Base-by-base conservation (phyloP, 257 asterid species). In the Plectranthus barbatus region DNA sequence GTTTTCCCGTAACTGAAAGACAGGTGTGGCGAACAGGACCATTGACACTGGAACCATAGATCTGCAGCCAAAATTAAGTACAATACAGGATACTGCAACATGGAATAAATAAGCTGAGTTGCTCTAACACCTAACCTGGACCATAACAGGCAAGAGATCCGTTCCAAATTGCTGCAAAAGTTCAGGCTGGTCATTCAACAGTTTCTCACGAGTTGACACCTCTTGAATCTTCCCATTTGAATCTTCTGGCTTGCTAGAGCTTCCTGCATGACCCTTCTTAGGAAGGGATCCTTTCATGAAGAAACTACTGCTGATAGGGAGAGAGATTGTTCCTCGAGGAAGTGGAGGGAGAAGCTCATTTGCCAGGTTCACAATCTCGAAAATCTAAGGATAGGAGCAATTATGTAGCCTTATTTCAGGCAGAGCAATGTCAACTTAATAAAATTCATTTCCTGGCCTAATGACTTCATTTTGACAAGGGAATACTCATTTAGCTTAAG, bases 1-100 rank as follows among this genome's bases (percentile, higher is more conserved):
- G 92, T 71, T 94, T 90, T 44, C 95, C 97, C n/a, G 90, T 90
- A 55, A 82, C 97, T 14, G 97, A 87, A 66, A 94, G 95, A 70
- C 99, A 94, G 81, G 84, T 90, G 82, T 94, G 94, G 53, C 99
- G 97, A 60, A 94, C 97, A 49, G 92, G 93, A 73, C 93, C 91
- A 76, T 86, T 94, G 33, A 94, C 99, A 73, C 99, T 94, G 76
- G 99, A 86, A 60, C 96, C 97, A 67, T 94, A 94, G 49, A 94
- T 83, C 99, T 94, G 91, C 85, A 69, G 24, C 53, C 53, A 57
- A 70, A 60, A 39, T 18, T 41, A 62, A 39, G 37, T 50, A 17
- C 39, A 64, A 56, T 20, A 60, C 12, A 53, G 33, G 34, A 12
- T 20, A 18, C 14, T 14, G 21, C 23, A 37, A 20, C 21, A 41